Evolutionary conservation across 805 yeast species (phyloP).

Genomic region (Yarrowia alimentaria): DNA sequence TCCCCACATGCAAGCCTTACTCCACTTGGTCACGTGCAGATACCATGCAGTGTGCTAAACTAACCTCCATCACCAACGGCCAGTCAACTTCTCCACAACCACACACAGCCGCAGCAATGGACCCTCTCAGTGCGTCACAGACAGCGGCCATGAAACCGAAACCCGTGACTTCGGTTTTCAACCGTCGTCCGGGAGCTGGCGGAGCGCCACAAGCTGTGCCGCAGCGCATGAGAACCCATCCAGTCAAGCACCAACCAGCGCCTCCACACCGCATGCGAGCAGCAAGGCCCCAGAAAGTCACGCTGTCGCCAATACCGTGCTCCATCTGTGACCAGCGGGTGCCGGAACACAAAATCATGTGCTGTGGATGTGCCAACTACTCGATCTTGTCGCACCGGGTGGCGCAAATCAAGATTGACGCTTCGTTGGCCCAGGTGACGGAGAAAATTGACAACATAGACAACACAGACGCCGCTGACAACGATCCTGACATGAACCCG

Average conservation of each 20-base stretch:
- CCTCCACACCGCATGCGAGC: constrained; percentile 3
- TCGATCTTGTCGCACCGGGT: constrained; percentile 18
- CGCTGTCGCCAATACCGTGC: constrained; percentile 3
- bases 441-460: constrained; percentile 17
- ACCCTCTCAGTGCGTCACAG: constrained; percentile 25
- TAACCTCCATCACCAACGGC: constrained; percentile 24
- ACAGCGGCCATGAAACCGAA: constrained; percentile 21
- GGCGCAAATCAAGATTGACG: constrained; percentile 24
- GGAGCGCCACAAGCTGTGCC: constrained; percentile 14
- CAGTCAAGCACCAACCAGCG: background rate
- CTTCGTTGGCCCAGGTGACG: constrained; percentile 2
- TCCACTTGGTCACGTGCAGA: constrained; percentile 19
- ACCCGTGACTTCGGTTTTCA: constrained; percentile 25
- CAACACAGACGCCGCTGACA: constrained; percentile 1
- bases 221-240: constrained; percentile 7
- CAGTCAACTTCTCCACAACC: background rate
- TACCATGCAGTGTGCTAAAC: constrained; percentile 16
- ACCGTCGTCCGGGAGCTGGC: constrained; percentile 10
- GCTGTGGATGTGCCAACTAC: constrained; percentile 22
- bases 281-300: constrained; percentile 3
- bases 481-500: constrained; percentile 2
- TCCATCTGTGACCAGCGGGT: constrained; percentile 16
- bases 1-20: constrained; percentile 22
- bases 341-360: constrained; percentile 21
- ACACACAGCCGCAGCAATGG: background rate